Evolutionary conservation across 2,329 filamentous ascomycete species (phyloP).

Genomic region (Alternaria ethzedia): DNA sequence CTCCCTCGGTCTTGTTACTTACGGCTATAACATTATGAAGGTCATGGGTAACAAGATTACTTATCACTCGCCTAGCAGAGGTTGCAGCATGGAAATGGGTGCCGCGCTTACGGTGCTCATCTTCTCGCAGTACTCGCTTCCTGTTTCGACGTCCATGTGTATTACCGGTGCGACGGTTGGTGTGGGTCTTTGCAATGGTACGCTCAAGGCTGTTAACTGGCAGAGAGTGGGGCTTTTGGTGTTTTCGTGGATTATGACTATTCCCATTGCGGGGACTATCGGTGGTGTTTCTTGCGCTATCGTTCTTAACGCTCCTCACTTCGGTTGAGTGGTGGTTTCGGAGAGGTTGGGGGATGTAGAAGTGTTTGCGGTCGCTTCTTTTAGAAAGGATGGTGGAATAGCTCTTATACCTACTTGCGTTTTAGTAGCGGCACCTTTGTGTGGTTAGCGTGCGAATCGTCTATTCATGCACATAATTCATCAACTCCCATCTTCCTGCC

Average conservation of each 20-base stretch:
- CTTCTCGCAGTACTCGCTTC: constrained; percentile 76
- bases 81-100: constrained; percentile 79
- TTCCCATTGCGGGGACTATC: constrained; percentile 66
- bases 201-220: constrained; percentile 74
- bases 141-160: constrained; percentile 72
- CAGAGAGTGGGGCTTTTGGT: constrained; percentile 71
- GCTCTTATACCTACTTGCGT: not conserved
- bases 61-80: constrained; percentile 9
- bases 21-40: constrained; percentile 87
- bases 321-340: not conserved
- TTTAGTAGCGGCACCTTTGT: not conserved
- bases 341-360: fast-evolving
- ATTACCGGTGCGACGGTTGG: constrained; percentile 81
- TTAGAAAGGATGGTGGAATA: not conserved
- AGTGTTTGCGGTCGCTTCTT: too few relatives aligned
- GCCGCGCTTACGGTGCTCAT: constrained; percentile 77
- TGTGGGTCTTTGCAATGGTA: constrained; percentile 78
- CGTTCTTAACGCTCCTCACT: constrained; percentile 66
- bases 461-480: not conserved
- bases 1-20: constrained; percentile 71
- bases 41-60: constrained; percentile 68
- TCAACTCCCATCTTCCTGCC: not conserved
- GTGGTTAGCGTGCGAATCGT: not conserved
- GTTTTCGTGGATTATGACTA: constrained; percentile 69
- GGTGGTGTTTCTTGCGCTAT: constrained; percentile 56